Base-by-base conservation (phyloP, 306 rosid species). In the Vigna trinervia region DNA sequence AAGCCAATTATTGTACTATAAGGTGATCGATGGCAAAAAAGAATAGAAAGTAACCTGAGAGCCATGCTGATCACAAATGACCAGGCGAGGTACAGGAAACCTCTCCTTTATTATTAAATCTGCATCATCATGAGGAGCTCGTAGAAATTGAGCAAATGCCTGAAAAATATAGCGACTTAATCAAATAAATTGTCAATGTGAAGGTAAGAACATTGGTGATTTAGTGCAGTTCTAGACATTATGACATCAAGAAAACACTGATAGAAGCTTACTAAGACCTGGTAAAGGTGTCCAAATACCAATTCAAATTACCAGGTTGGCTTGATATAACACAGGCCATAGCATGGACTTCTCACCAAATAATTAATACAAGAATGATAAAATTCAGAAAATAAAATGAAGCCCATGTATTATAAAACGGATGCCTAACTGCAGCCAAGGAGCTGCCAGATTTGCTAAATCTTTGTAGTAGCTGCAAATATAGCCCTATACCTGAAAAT, bases 61-160 rank as follows among this genome's bases (percentile, higher is more conserved):
- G 60, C 98, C 97, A 80, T 95, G 85, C 90, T 95, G 99, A 83
- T 95, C 99, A 71, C 99, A 95, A 63, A 95, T 85, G 75, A 95
- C 99, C 53, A 95, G 69, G 74, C 99, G 99, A 77, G 99, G 97
- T 32, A 89, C 96, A 17, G 99, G 98, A 88, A 95, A 92, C 82
- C 97, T 92, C 84, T 92, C 97, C 86, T 89, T 92, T 17, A 74
- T 86, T 76, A 93, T 89, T 77, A 80, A 71, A 83, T 91, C 94
- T 20, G 92, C 81, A 84, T 95, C 97, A 15, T 89, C 93, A 10
- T 30, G 87, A 30, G 99, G 97, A 79, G 96, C 94, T 89, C 71
- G 94, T 52, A 95, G 87, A 90, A 95, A 85, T 75, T 81, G 92
- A 59, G 99, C 94, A 83, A 95, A 95, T 32, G 99, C 96, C 99